Base-by-base conservation (phyloP, 192 early-diverging fungal genomes). In the Backusella tarrabulga region DNA sequence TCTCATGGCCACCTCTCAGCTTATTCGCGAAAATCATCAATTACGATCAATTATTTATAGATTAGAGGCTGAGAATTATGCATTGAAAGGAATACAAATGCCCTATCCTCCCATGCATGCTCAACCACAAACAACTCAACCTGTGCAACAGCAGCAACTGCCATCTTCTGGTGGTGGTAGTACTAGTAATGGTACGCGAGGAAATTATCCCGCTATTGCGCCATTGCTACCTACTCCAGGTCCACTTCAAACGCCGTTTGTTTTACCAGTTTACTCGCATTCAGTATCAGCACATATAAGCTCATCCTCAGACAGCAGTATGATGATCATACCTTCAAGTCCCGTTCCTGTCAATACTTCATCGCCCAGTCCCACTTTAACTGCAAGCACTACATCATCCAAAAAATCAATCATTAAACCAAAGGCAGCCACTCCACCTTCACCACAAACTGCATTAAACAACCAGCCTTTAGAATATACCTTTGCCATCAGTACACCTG, bases 41-140 rank as follows among this genome's bases (percentile, higher is more conserved):
- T 77, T 90, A 19, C 83, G 85, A 35, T 72, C 84, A 6, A 72
- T 86, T 66, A 85, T 90, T 34, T 81, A 85, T 75, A 85, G 88
- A 69, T 79, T 90, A 41, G 85, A 88, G 67, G 78, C 86, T 0
- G 89, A 90, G 72, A 90, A 88, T 69, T 85, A 82, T 75, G 74
- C 86, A 40, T 80, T 90, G 42, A 90, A 90, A 78, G 86, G 86
- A 68, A 36, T 68, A 2, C 67, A 68, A 34, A 19, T 34, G 29
- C 35, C 19, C 5, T 68, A 68, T 35, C 1, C 34, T 36, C 19
- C 67, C 4, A 34, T 68, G 17, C 15, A 68, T 35, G n/a, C 34
- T 14, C 35, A 72, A 44, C 6, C 71, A 40, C 6, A 23, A 29
- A 44, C 32, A 32, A 72, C 71, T n/a, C 21, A 40, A 70, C 14